These are phyloP conservation scores for Bassia scoparia DNA, from an alignment of 148 eudicot genomes.

Conservation along the genomic window DNA sequence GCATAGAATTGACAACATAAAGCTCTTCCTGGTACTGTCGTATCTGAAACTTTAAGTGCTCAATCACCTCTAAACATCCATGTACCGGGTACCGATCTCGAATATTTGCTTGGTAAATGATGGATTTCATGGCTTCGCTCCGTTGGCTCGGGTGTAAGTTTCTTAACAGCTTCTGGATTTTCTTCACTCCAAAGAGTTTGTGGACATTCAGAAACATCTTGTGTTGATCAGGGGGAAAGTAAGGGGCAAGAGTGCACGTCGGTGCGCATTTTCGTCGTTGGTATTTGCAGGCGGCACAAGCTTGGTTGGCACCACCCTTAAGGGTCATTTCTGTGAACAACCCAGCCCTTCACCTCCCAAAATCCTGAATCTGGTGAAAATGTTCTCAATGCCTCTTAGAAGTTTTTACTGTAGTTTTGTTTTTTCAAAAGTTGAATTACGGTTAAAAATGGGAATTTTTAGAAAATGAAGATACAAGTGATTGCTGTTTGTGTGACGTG, in stretches of 20 bases:
- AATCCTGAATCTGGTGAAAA: neutral
- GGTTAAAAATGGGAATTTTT: neutral
- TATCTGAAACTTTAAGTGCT: conserved; percentile 28
- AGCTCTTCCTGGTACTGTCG: conserved; percentile 47
- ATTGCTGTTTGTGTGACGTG: conserved; percentile 19
- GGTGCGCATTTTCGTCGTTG: conserved; percentile 67
- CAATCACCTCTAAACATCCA: conserved; percentile 53
- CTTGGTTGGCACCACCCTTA: conserved; percentile 77
- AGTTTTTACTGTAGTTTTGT: too few species aligned
- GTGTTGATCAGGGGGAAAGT: conserved; percentile 78
- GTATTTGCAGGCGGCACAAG: conserved; percentile 92
- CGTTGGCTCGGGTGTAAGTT: conserved; percentile 36
- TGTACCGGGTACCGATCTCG: conserved; percentile 55
- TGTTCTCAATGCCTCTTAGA: neutral
- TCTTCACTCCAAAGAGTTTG: conserved; percentile 72
- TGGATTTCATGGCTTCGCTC: conserved; percentile 68
- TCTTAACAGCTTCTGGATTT: conserved; percentile 54
- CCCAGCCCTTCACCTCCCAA: neutral
- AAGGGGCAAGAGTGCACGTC: conserved; percentile 72
- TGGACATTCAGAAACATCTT: conserved; percentile 67
- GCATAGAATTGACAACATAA: conserved; percentile 36
- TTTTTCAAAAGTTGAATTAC: neutral
- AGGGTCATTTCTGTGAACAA: conserved; percentile 61
- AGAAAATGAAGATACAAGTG: neutral
- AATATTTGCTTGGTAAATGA: conserved; percentile 56